A percentile compares a stretch with the other conserved stretches of the same genome.
These are phyloP conservation scores for Didymosphaeria variabile DNA, from an alignment of 2,329 filamentous ascomycete genomes.

Conservation along the genomic window DNA sequence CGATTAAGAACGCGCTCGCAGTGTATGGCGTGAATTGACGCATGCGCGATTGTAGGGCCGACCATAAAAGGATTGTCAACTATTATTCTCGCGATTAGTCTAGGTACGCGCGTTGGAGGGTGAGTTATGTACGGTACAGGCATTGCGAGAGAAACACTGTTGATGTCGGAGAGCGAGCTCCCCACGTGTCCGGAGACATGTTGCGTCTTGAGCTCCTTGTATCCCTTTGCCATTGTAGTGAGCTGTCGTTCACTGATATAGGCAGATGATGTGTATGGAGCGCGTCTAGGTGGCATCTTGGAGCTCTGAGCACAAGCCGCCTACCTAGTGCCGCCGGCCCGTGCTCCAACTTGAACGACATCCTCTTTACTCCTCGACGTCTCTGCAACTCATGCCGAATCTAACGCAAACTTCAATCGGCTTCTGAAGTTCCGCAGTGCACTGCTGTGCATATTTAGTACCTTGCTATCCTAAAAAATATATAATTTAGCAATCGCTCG, in stretches of 20 bases:
- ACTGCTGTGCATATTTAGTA: neutral
- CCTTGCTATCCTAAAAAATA: no score
- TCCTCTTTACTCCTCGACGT: neutral
- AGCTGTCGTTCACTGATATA: slow-evolving; percentile 5
- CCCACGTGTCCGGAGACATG: slow-evolving; percentile 93
- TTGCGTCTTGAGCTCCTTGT: slow-evolving; percentile 93
- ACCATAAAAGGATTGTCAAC: slow-evolving; percentile 88
- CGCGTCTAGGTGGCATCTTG: slow-evolving; percentile 2
- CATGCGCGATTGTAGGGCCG: slow-evolving; percentile 82
- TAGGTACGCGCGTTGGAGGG: slow-evolving; percentile 23
- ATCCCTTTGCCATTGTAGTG: slow-evolving; percentile 60
- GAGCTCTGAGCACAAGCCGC: neutral
- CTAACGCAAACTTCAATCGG: neutral
- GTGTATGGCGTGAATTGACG: slow-evolving; percentile 84
- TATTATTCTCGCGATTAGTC: slow-evolving; percentile 54
- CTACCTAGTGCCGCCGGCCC: slow-evolving; percentile 8
- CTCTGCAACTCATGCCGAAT: neutral
- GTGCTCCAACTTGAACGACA: neutral
- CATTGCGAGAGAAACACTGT: slow-evolving; percentile 82
- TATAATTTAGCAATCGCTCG: no score
- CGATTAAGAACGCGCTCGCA: slow-evolving; percentile 72
- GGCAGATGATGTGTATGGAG: neutral
- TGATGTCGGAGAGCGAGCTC: slow-evolving; percentile 84
- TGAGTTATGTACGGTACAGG: slow-evolving; percentile 66
- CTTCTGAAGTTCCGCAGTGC: neutral